Evolutionary conservation across 176 grass and related monocot genomes (phyloP).

Genomic region (Raddia guianensis): DNA sequence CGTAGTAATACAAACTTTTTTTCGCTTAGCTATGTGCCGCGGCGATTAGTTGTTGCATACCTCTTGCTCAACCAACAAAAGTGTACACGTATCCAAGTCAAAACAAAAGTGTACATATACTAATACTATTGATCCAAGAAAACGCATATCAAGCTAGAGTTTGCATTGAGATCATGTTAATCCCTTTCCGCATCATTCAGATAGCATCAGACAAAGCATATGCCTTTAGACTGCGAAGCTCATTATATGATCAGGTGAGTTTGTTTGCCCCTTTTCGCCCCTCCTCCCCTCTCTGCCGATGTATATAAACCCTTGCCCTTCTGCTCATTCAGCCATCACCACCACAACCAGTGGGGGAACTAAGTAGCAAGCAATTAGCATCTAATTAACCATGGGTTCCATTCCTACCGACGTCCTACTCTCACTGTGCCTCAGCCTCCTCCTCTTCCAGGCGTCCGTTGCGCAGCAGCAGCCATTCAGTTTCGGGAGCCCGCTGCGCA

Average conservation of each 20-base stretch:
- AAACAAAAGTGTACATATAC: not conserved
- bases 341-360: not conserved
- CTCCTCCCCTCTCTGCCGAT: not conserved
- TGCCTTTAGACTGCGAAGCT: not conserved
- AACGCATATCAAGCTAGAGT: not conserved
- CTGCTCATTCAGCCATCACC: not conserved
- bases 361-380: not conserved
- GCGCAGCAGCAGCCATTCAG: constrained; percentile 35
- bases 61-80: not conserved
- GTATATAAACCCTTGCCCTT: not conserved
- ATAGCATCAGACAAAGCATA: not conserved
- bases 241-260: not conserved
- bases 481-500: constrained; percentile 18
- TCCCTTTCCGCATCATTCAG: not conserved
- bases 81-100: not conserved
- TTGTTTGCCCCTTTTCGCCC: not conserved
- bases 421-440: constrained; percentile 24
- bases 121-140: not conserved
- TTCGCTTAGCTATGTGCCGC: not conserved
- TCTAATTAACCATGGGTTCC: constrained; percentile 22
- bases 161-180: not conserved
- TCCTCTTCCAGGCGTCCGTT: constrained; percentile 41
- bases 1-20: too few relatives aligned
- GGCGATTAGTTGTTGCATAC: not conserved
- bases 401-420: not conserved